A percentile compares a stretch with the other conserved stretches of the same genome.
phyloP scores from a whole-genome alignment of 2,329 filamentous ascomycete genomes.

The Delphinella strobiligena region DNA sequence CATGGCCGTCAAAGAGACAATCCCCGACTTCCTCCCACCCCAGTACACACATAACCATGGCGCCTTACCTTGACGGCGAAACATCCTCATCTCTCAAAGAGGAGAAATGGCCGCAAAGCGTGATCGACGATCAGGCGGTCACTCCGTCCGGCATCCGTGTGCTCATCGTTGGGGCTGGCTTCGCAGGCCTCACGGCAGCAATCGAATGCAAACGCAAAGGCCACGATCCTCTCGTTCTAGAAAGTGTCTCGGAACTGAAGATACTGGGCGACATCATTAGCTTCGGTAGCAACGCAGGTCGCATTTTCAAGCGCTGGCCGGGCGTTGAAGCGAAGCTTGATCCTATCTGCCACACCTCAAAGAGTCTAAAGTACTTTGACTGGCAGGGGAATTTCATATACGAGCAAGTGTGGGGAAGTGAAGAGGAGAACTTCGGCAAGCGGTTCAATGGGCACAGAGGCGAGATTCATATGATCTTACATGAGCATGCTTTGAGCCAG shows the following conservation, averaged over 20 bases:
- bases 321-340: slow-evolving; percentile 12
- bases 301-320: slow-evolving; percentile 47
- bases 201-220: slow-evolving; percentile 53
- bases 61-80: neutral
- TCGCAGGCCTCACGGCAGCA: slow-evolving; percentile 49
- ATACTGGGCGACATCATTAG: slow-evolving; percentile 50
- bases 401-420: slow-evolving; percentile 18
- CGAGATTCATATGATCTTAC: slow-evolving; percentile 23
- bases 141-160: neutral
- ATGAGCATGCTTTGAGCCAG: slow-evolving; percentile 19
- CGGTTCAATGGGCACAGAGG: slow-evolving; percentile 23
- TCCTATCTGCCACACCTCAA: slow-evolving; percentile 21
- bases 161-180: slow-evolving; percentile 34
- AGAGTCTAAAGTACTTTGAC: slow-evolving; percentile 15
- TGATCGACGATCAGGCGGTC: neutral
- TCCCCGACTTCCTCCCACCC: neutral
- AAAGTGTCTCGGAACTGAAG: slow-evolving; percentile 45
- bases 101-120: neutral
- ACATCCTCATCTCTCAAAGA: neutral
- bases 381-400: slow-evolving; percentile 4
- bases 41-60: neutral
- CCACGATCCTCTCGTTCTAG: slow-evolving; percentile 47
- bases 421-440: slow-evolving; percentile 18
- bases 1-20: neutral
- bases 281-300: slow-evolving; percentile 48